Evolutionary conservation across 495 filamentous ascomycete genomes (phyloP).

Genomic region (Aspergillus saccharolyticus): DNA sequence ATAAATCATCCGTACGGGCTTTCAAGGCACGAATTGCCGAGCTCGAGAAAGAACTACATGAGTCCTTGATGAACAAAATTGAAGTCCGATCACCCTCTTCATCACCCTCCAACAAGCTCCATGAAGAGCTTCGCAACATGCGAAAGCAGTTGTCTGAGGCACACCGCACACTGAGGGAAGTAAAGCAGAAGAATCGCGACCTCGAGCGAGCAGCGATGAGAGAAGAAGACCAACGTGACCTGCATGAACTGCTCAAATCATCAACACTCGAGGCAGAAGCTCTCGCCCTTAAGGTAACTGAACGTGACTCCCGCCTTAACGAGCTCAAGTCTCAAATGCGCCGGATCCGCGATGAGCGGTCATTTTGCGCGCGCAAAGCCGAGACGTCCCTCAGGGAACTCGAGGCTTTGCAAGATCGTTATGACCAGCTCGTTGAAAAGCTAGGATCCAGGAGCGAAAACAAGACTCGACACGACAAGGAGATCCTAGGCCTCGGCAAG

Average conservation of each 20-base stretch:
- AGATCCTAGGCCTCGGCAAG: constrained; percentile 76
- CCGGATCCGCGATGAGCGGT: constrained; percentile 55
- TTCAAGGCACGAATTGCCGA: constrained; percentile 51
- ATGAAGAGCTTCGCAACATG: constrained; percentile 57
- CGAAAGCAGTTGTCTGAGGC: constrained; percentile 59
- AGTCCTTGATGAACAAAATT: constrained; percentile 47
- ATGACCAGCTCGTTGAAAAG: constrained; percentile 50
- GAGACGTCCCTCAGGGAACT: constrained; percentile 47
- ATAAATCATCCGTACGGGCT: constrained; percentile 49
- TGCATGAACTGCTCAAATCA: constrained; percentile 60
- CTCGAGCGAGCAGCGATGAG: constrained; percentile 42
- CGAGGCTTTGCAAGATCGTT: constrained; percentile 48
- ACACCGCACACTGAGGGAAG: constrained; percentile 54
- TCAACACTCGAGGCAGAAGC: constrained; percentile 65
- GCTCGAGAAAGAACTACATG: constrained; percentile 54
- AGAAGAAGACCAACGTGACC: constrained; percentile 59
- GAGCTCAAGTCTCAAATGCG: constrained; percentile 55
- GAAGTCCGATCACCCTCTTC: constrained; percentile 40
- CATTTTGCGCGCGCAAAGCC: constrained; percentile 43
- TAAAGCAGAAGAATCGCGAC: constrained; percentile 47
- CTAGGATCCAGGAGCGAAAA: constrained; percentile 35
- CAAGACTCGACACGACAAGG: constrained; percentile 63
- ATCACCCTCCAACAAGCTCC: constrained; percentile 51
- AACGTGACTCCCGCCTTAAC: constrained; percentile 46
- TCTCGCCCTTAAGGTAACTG: constrained; percentile 52